phyloP scores from a whole-genome alignment of 2,329 filamentous ascomycete species.

The Penicillium sp. region DNA sequence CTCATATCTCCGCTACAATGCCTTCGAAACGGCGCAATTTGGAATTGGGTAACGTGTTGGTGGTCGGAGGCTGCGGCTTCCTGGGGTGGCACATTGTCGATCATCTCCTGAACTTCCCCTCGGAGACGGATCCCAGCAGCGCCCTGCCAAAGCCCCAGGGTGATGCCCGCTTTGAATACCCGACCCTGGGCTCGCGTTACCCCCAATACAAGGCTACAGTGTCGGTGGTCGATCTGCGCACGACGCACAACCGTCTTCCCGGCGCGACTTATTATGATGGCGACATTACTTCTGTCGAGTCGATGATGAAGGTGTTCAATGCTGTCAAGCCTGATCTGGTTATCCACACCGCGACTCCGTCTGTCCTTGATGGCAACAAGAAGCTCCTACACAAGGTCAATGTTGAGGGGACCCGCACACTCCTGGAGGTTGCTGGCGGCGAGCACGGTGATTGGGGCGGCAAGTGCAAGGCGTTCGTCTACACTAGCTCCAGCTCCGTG shows the following conservation, averaged over 20 bases:
- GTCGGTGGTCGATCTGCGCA: slow-evolving; percentile 74
- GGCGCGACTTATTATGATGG: slow-evolving; percentile 73
- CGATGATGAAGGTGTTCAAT: slow-evolving; percentile 68
- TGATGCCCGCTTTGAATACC: slow-evolving; percentile 47
- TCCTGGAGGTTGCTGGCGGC: slow-evolving; percentile 72
- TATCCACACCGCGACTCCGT: slow-evolving; percentile 85
- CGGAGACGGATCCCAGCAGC: slow-evolving; percentile 49
- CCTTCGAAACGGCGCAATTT: slow-evolving; percentile 41
- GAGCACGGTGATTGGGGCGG: slow-evolving; percentile 67
- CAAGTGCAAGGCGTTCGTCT: slow-evolving; percentile 75
- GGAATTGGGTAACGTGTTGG: slow-evolving; percentile 71
- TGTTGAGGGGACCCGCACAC: slow-evolving; percentile 79
- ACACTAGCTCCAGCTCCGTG: slow-evolving; percentile 88
- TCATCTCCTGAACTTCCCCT: slow-evolving; percentile 68
- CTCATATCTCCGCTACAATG: slow-evolving; percentile 30
- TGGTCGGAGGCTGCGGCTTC: slow-evolving; percentile 85
- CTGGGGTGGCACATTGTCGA: slow-evolving; percentile 82
- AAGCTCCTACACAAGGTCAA: slow-evolving; percentile 81
- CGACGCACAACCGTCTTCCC: slow-evolving; percentile 68
- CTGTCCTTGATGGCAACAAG: slow-evolving; percentile 57
- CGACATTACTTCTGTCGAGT: slow-evolving; percentile 73
- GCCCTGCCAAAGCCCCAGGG: slow-evolving; percentile 44
- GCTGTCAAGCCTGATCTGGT: slow-evolving; percentile 78
- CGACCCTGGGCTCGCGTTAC: slow-evolving; percentile 47
- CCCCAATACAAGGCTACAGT: slow-evolving; percentile 59